phyloP scores from a whole-genome alignment of 169 alveolate species.

The Cryptosporidium andersoni region DNA sequence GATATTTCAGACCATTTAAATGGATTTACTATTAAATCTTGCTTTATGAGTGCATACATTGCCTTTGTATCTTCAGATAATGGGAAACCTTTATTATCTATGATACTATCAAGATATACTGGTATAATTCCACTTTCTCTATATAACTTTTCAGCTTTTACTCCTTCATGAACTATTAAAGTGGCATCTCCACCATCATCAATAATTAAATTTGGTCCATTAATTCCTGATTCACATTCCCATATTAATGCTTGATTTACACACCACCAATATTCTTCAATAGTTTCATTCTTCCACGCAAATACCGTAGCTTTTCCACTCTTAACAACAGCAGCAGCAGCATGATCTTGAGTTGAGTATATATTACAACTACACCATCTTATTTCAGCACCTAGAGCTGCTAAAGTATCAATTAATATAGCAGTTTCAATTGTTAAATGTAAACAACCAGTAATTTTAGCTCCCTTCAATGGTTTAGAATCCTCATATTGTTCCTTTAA shows the following conservation, averaged over 20 bases:
- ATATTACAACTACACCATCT: conserved; percentile 98
- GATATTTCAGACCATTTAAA: conserved; percentile 91
- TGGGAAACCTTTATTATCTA: conserved; percentile 76
- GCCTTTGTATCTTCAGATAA: conserved; percentile 77
- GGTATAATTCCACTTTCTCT: conserved; percentile 73
- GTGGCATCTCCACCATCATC: conserved; percentile 99
- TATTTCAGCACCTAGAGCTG: conserved; percentile 93
- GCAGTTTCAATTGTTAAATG: conserved; percentile 97
- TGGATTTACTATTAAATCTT: conserved; percentile 84
- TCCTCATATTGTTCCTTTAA: conserved; percentile 89
- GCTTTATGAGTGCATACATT: conserved; percentile 83
- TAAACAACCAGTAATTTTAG: conserved; percentile 94
- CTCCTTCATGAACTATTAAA: conserved; percentile 91
- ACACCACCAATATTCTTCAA: conserved; percentile 98
- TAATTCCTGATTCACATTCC: conserved; percentile 73
- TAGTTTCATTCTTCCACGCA: conserved; percentile 96
- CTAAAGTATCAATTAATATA: conserved; percentile 88
- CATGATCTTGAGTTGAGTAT: conserved; percentile 97
- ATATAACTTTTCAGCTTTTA: conserved; percentile 81
- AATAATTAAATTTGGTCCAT: conserved; percentile 94
- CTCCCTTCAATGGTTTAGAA: conserved; percentile 91
- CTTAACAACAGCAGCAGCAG: conserved; percentile 93
- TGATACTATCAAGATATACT: conserved; percentile 50
- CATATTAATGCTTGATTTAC: conserved; percentile 92
- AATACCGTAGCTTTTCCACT: conserved; percentile 90